Conservation (phyloP, 768 basidiomycete species). For the Agrocybe pediades region DNA sequence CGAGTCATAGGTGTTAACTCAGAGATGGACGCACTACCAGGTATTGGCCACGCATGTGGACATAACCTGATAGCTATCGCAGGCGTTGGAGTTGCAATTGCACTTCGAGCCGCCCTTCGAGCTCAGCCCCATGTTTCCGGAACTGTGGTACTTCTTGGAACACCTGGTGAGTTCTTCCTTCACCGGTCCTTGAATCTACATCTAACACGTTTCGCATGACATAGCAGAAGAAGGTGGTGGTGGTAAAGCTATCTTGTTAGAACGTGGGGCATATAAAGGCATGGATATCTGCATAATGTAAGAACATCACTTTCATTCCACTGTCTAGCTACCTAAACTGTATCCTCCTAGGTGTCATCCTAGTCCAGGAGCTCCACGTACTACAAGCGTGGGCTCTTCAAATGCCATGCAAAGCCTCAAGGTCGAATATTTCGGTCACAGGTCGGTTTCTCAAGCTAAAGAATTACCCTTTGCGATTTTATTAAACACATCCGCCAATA, state of each 20-base stretch:
- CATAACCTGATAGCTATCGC: conserved; percentile 84
- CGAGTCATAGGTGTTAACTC: conserved; percentile 77
- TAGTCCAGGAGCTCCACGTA: conserved; percentile 51
- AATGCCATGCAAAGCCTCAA: conserved; percentile 66
- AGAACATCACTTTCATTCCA: background rate
- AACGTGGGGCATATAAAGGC: conserved; percentile 74
- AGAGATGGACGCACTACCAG: conserved; percentile 70
- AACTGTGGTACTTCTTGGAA: conserved; percentile 74
- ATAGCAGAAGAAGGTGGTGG: conserved; percentile 78
- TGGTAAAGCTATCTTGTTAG: conserved; percentile 74
- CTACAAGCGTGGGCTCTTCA: conserved; percentile 52
- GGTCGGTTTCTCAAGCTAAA: conserved; percentile 43
- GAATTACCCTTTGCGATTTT: background rate
- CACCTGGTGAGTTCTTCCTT: conserved; percentile 52
- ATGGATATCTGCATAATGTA: conserved; percentile 86
- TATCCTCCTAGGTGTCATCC: conserved; percentile 69
- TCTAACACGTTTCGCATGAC: background rate
- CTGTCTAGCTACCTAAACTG: background rate
- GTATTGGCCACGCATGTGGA: conserved; percentile 71
- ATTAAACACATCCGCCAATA: conserved; percentile 25
- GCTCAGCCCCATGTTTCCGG: conserved; percentile 58
- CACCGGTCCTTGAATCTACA: background rate
- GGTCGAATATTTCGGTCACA: conserved; percentile 74
- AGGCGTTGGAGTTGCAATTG: conserved; percentile 74
- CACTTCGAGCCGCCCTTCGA: conserved; percentile 69